Conservation (phyloP, 2,329 filamentous ascomycete genomes). For the Fusarium pseudoanthophilum region DNA sequence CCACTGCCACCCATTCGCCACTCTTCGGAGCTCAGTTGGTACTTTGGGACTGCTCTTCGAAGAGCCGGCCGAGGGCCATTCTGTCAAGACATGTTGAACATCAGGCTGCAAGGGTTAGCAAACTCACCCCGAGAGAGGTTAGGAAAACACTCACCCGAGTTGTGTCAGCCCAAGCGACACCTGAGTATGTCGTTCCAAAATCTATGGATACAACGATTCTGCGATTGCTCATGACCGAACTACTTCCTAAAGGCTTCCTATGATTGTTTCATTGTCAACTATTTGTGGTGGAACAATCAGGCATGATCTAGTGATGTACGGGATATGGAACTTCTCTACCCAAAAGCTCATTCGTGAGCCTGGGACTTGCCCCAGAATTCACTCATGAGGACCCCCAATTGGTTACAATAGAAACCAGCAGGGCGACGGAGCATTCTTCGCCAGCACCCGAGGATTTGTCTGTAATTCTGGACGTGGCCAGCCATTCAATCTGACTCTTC, state of each 20-base stretch:
- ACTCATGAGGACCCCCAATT: slow-evolving; percentile 26
- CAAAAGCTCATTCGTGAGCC: slow-evolving; percentile 23
- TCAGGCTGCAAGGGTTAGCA: slow-evolving; percentile 50
- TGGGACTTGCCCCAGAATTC: slow-evolving; percentile 34
- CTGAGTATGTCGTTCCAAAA: slow-evolving; percentile 67
- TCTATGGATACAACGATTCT: slow-evolving; percentile 65
- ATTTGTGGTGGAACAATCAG: slow-evolving; percentile 28
- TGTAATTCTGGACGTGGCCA: slow-evolving; percentile 20
- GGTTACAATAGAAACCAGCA: slow-evolving; percentile 17
- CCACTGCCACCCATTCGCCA: slow-evolving; percentile 58
- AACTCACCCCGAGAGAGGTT: background rate
- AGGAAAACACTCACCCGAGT: slow-evolving; percentile 46
- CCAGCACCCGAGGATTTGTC: slow-evolving; percentile 32
- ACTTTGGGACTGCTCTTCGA: slow-evolving; percentile 56
- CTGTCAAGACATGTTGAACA: slow-evolving; percentile 55
- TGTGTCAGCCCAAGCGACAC: slow-evolving; percentile 63
- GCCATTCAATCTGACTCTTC: slow-evolving; percentile 21
- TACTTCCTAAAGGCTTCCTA: slow-evolving; percentile 24
- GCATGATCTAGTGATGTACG: slow-evolving; percentile 26
- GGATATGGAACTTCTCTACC: slow-evolving; percentile 20
- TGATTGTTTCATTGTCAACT: slow-evolving; percentile 36
- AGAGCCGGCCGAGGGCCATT: slow-evolving; percentile 55
- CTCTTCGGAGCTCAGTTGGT: slow-evolving; percentile 59
- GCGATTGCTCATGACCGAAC: slow-evolving; percentile 47
- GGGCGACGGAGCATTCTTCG: slow-evolving; percentile 32